Base-by-base conservation (phyloP, 768 basidiomycete genomes). In the Arthromyces matolae region DNA sequence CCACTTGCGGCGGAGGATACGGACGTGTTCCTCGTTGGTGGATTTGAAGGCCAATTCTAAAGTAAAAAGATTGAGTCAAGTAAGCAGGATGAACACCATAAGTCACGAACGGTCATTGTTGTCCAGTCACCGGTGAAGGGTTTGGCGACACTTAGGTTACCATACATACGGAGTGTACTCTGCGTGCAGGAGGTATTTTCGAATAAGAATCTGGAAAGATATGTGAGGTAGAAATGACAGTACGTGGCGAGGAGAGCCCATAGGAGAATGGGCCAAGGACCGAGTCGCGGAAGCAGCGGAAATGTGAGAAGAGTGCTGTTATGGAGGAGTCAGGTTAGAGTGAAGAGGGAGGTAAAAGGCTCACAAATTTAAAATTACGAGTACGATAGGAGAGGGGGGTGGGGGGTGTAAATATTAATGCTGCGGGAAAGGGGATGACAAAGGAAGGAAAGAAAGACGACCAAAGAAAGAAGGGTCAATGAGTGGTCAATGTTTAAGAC, bases 261-360 rank as follows among this genome's bases (percentile, higher is more conserved):
- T 68, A 0, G 86, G 84, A 2, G 86, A 86, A 57, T 77, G 83
- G 24, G 75, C 71, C 37, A 72, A 70, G 39, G 84, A 84, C 50
- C 77, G 81, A 14, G 77, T 76, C n/a, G 84, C 83, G 22, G 85
- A 83, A 46, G 77, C 79, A 27, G 86, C 85, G 33, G 83, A 80
- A 59, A 86, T 85, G 59, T 82, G 79, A 19, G 83, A 75, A 35
- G 76, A 70, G 55, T 73, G 68, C n/a, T n/a, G n/a, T n/a, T n/a
- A n/a, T n/a, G n/a, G n/a, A n/a, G n/a, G n/a, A n/a, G n/a, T n/a
- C n/a, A n/a, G n/a, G n/a, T n/a, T n/a, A n/a, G n/a, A n/a, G n/a
- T n/a, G n/a, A n/a, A n/a, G n/a, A n/a, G n/a, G n/a, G n/a, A n/a
- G n/a, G n/a, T n/a, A n/a, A n/a, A n/a, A n/a, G n/a, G n/a, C n/a